Evolutionary conservation across 148 eudicot genomes (phyloP).

Genomic region (Arbutus unedo): DNA sequence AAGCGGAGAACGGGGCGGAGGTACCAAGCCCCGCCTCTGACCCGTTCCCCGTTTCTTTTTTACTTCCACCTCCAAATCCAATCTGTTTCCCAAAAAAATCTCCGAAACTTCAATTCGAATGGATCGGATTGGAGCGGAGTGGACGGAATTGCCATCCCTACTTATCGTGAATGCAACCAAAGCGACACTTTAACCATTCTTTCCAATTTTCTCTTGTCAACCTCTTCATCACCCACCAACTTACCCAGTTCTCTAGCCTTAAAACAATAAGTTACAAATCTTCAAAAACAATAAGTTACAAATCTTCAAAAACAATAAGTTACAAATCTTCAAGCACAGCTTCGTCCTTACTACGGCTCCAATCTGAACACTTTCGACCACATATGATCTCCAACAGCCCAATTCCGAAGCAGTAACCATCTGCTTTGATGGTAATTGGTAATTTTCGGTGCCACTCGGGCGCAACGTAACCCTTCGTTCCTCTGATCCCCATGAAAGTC

Average conservation of each 20-base stretch:
- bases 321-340: neutral
- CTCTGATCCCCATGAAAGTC: constrained; percentile 4
- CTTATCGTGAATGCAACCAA: constrained; percentile 18
- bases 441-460: neutral
- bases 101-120: too few species aligned
- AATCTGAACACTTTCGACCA: neutral
- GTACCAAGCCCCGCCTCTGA: too few species aligned
- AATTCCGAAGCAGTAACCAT: neutral
- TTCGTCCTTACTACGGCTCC: neutral
- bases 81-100: too few species aligned
- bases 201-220: constrained; percentile 10
- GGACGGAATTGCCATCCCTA: too few species aligned
- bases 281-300: too few species aligned
- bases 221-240: neutral
- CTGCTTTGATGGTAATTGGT: neutral
- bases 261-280: neutral
- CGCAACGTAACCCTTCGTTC: neutral
- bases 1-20: too few species aligned
- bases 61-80: too few species aligned
- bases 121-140: too few species aligned
- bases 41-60: too few species aligned
- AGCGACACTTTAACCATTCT: constrained; percentile 12
- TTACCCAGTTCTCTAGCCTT: neutral
- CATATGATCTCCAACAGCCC: neutral
- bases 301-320: too few species aligned